These are phyloP conservation scores for Lodderomyces oxycetoniae DNA, from an alignment of 1,139 yeast genomes.

Conservation along the genomic window DNA sequence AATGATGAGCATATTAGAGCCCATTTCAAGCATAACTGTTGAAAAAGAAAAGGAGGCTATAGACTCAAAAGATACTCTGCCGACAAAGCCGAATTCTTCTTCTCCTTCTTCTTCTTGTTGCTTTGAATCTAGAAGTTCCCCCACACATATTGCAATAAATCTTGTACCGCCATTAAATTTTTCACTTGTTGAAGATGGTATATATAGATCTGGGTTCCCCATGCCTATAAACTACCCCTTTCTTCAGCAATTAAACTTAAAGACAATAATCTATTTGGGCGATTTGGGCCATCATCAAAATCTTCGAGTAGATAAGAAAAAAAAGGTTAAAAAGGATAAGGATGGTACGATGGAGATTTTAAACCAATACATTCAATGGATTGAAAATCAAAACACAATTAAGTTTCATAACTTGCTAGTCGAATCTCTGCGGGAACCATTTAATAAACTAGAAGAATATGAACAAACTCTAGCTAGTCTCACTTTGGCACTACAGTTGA, in stretches of 20 bases:
- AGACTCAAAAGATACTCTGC: no score
- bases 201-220: constrained; percentile 92
- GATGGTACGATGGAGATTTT: constrained; percentile 37
- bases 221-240: constrained; percentile 80
- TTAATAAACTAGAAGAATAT: constrained; percentile 47
- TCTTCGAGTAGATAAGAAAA: constrained; percentile 14
- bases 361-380: constrained; percentile 59
- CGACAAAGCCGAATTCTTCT: no score
- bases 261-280: constrained; percentile 81
- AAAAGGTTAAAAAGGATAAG: constrained; percentile 34
- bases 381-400: constrained; percentile 47
- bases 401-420: constrained; percentile 57
- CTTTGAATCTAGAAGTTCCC: no score
- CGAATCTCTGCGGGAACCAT: constrained; percentile 74
- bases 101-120: no score
- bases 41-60: no score
- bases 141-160: constrained; percentile 5
- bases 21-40: no score
- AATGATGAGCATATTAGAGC: no score
- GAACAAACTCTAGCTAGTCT: constrained; percentile 45
- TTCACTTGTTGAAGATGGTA: constrained; percentile 78
- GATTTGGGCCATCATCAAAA: constrained; percentile 39
- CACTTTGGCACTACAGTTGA: constrained; percentile 55
- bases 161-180: constrained; percentile 88
- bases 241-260: constrained; percentile 61